Evolutionary conservation across 2,329 filamentous ascomycete genomes (phyloP), one percentile per base, ranked within the genome.

Genomic region (Alternaria burnsii): DNA sequence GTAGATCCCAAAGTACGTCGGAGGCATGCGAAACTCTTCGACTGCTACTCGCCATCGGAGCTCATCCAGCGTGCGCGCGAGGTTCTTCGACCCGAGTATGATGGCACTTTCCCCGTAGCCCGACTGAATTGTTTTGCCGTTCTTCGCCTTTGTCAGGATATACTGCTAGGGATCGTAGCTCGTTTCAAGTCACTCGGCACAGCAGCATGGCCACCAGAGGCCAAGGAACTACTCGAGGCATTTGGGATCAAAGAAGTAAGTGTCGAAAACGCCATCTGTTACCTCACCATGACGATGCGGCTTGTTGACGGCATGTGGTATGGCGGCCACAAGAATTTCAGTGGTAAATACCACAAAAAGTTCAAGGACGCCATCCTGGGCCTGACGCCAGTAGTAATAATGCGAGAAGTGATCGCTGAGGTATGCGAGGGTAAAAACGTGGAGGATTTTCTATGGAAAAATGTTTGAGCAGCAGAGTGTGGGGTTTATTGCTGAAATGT

Each of bases 341-440:
- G n/a, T n/a, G n/a, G n/a, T n/a, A n/a, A n/a, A n/a, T n/a, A n/a
- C n/a, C n/a, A n/a, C n/a, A n/a, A n/a, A n/a, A n/a, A n/a, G n/a
- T n/a, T n/a, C n/a, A n/a, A n/a, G 14, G 32, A 14, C 5, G 2
- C 3, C 12, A 6, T 34, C 1, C 32, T 3, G 4, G 2, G 1
- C 14, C 4, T 34, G 32, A 1, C 12, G 5, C 32, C 32, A 16
- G 14, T 34, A 6, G 32, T 16, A 0, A 1, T 34, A 5, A 34
- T 16, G 32, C 32, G 32, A 36, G 32, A 36, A 1, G 14, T 16
- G 32, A 1, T 36, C 12, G 32, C 32, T 0, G 14, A 36, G 1
- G 5, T 16, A 36, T 36, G 32, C 6, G 5, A 36, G 12, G 14
- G 6, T 0, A 36, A 7, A 16, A 36, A 6, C 0, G 12, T 36